A percentile compares a stretch with the other conserved stretches of the same genome.
Conservation (phyloP, 179 eudicot genomes). For the Dionaea muscipula region DNA sequence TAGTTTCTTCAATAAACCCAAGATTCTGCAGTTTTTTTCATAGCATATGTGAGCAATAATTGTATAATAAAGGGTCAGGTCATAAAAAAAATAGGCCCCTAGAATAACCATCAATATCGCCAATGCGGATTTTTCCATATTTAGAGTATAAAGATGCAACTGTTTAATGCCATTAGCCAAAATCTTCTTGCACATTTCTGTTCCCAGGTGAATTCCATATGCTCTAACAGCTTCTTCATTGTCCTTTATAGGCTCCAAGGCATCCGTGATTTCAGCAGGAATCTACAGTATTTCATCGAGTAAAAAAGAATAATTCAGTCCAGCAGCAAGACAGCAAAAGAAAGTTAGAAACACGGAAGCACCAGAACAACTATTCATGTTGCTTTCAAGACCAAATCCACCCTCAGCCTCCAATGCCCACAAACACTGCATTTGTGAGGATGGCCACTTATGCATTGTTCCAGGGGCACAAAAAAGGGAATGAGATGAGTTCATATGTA, state of each 20-base stretch:
- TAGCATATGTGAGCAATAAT: slow-evolving; percentile 1
- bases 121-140: slow-evolving; percentile 97
- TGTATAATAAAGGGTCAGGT: not conserved
- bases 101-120: slow-evolving; percentile 68
- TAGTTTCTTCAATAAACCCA: slow-evolving; percentile 85
- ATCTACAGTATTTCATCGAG: slow-evolving; percentile 32
- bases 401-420: too few relatives aligned
- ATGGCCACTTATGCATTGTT: too few relatives aligned
- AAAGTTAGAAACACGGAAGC: not conserved
- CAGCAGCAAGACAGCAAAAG: too few relatives aligned
- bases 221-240: slow-evolving; percentile 95
- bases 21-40: slow-evolving; percentile 66
- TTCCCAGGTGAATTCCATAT: slow-evolving; percentile 91
- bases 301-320: slow-evolving; percentile 3
- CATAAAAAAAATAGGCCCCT: slow-evolving; percentile 5
- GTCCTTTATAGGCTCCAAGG: slow-evolving; percentile 93
- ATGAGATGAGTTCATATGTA: too few relatives aligned
- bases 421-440: too few relatives aligned
- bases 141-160: slow-evolving; percentile 79
- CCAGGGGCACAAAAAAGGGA: too few relatives aligned
- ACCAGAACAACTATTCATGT: not conserved
- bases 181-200: slow-evolving; percentile 99
- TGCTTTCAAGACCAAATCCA: not conserved
- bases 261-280: slow-evolving; percentile 74
- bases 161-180: slow-evolving; percentile 77